Evolutionary conservation across 2,329 filamentous ascomycete species (phyloP), one percentile per base, ranked within the genome.

Genomic region (Plenodomus lindquistii): DNA sequence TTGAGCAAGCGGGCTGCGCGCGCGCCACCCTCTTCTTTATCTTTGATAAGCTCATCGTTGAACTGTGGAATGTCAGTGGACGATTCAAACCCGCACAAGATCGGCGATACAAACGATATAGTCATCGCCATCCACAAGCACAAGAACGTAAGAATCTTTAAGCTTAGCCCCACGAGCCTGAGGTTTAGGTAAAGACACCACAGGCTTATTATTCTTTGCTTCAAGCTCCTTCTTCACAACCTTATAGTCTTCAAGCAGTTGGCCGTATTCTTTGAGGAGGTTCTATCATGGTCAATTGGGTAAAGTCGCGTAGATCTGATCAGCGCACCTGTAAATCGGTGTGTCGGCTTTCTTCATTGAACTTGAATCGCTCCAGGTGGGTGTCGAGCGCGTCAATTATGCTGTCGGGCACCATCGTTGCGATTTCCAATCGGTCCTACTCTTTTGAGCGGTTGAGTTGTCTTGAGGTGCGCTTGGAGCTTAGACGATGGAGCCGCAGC

Each of bases 101-200:
- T 24, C 61, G 20, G 10, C 17, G 11, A 2, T 7, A 46, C 58
- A 39, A 37, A 67, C 65, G 18, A 79, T 60, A 57, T 85, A 85
- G 40, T 81, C 81, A 65, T 87, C 83, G 17, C 83, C 84, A 47
- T 87, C 84, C 11, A 87, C 71, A 0, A 87, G 71, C 6, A 86
- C 79, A 2, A 86, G 73, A 1, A 82, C 81, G 55, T 85, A 86
- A 0, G 82, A 79, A 51, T 81, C 81, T 17, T 79, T 77, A 19
- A 42, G 17, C 34, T 18, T 50, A 17, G 22, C 31, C 7, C 7
- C 18, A 13, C 18, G 6, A 19, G 31, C 29, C 29, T 37, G n/a
- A 13, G 81, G 71, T 24, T 40, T 45, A 15, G 44, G 22, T 39
- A 60, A 24, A 51, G 45, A 48, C 37, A 37, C 41, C 35, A 24